These are phyloP conservation scores for Fusarium euwallaceae DNA, from an alignment of 2,329 filamentous ascomycete genomes.

Conservation along the genomic window DNA sequence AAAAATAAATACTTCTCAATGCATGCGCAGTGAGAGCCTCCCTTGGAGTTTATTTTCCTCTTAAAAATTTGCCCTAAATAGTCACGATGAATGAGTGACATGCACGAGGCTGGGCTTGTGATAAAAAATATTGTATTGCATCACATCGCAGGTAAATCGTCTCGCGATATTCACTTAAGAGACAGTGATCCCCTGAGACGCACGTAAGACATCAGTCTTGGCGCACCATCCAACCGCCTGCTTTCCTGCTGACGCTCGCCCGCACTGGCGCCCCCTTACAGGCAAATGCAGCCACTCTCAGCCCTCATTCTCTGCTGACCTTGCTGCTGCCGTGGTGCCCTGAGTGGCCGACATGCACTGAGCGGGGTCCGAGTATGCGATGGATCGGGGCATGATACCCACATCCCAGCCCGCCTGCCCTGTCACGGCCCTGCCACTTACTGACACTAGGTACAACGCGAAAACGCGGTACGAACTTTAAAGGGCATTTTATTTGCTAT, in stretches of 20 bases:
- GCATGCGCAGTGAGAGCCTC: not conserved
- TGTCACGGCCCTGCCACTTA: constrained; percentile 45
- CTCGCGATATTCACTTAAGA: constrained; percentile 34
- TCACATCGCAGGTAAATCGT: constrained; percentile 7
- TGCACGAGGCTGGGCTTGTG: constrained; percentile 21
- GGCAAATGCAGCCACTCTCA: constrained; percentile 28
- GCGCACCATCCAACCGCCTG: constrained; percentile 15
- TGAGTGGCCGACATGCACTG: constrained; percentile 23
- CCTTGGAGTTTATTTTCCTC: not conserved
- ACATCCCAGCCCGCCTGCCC: constrained; percentile 30
- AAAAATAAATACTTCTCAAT: not conserved
- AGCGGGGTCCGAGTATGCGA: constrained; percentile 39
- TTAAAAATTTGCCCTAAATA: not conserved
- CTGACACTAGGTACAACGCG: constrained; percentile 49
- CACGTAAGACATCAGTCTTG: constrained; percentile 24
- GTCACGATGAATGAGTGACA: not conserved
- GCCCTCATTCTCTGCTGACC: constrained; percentile 23
- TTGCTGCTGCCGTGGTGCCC: not conserved
- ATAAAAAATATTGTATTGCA: constrained; percentile 17
- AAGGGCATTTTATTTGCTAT: constrained; percentile 44
- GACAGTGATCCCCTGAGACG: constrained; percentile 14
- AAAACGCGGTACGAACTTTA: constrained; percentile 51
- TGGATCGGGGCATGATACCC: constrained; percentile 34
- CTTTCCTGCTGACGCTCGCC: constrained; percentile 22
- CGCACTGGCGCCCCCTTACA: constrained; percentile 40